phyloP scores from a whole-genome alignment of 148 eudicot species.

The Arctostaphylos glauca region DNA sequence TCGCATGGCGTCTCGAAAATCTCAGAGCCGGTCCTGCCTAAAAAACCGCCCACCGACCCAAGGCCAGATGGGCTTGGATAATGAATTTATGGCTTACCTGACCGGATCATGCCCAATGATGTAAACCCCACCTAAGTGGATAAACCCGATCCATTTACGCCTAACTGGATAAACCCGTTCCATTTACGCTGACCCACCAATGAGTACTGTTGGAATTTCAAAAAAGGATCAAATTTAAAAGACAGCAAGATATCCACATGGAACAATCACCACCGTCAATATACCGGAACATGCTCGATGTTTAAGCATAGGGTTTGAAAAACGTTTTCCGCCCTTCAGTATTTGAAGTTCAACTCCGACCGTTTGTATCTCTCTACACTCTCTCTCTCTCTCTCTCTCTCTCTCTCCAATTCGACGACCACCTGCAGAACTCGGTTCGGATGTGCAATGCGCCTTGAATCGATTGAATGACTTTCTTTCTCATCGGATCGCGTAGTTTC shows the following conservation, averaged over 20 bases:
- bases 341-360: constrained; percentile 10
- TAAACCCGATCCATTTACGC: no score
- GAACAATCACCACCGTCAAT: background rate
- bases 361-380: constrained; percentile 13
- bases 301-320: constrained; percentile 26
- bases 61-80: no score
- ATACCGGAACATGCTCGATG: background rate
- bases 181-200: no score
- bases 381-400: constrained; percentile 15
- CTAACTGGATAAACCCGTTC: no score
- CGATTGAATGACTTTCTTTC: background rate
- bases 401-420: constrained; percentile 2
- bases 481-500: constrained; percentile 22
- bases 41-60: no score
- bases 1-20: no score
- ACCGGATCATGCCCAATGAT: no score
- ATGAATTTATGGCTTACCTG: no score
- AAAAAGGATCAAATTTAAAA: background rate
- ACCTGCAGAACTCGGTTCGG: background rate
- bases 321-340: constrained; percentile 24
- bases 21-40: no score
- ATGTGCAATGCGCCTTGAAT: constrained; percentile 25
- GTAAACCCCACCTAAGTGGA: no score
- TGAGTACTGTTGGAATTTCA: background rate
- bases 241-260: background rate